Base-by-base conservation (phyloP, 257 asterid species). In the Lantana camara region DNA sequence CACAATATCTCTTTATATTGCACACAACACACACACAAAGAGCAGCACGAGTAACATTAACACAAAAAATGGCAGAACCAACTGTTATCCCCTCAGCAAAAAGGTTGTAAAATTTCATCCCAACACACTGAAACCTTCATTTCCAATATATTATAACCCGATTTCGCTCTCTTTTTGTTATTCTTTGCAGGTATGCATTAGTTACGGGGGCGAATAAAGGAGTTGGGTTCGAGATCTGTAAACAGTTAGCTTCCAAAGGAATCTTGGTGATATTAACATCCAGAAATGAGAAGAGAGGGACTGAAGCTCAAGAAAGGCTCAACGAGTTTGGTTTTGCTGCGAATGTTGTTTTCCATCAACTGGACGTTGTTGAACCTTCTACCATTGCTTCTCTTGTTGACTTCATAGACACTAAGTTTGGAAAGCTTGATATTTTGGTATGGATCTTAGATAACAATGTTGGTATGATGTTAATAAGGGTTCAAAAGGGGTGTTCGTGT, bases 341-440 rank as follows among this genome's bases (percentile, higher is more conserved):
- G 37, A 24, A 71, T 19, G 49, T 80, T 4, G 13, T 72, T 7
- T 78, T 81, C 60, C 90, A 78, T 65, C 78, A 75, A 23, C 83
- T 83, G 1, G 85, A 83, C 32, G 83, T 78, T 47, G 22, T 55
- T 4, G 77, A 77, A 48, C 22, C 73, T 21, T 63, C 68, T 9
- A 75, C 78, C 21, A 21, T 78, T 35, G 68, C 69, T 45, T 46
- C 76, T 47, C 59, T 72, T 23, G 74, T n/a, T 20, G 69, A 65
- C 9, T 77, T 83, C 70, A 34, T 83, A 57, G 27, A 27, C 14
- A 15, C 49, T 0, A 32, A 58, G 30, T 60, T 45, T 47, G 79
- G 82, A 57, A 77, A 53, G 72, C 84, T 83, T 19, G 86, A 83
- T 70, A 80, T 83, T 21, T 41, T 83, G 84, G 86, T 83, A 74